Evolutionary conservation across 192 early-diverging fungal genomes (phyloP).

Genomic region (Podila epicladia): DNA sequence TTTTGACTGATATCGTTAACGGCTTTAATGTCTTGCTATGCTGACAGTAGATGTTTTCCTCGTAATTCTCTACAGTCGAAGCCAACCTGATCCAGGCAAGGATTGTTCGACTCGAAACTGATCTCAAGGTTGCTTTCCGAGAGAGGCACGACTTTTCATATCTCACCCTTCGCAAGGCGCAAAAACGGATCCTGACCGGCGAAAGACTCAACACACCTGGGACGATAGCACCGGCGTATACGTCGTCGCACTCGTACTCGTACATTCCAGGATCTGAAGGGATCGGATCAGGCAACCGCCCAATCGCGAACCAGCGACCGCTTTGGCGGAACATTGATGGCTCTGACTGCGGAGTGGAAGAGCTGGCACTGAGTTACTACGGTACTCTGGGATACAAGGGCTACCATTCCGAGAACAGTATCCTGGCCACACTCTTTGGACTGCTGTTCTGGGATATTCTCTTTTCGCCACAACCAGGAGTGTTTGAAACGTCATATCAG

Average conservation of each 20-base stretch:
- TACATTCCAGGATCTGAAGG: slow-evolving; percentile 30
- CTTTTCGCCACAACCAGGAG: slow-evolving; percentile 67
- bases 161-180: slow-evolving; percentile 39
- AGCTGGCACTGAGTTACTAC: slow-evolving; percentile 71
- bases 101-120: slow-evolving; percentile 55
- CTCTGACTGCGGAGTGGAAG: slow-evolving; percentile 72
- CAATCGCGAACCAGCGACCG: slow-evolving; percentile 28
- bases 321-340: slow-evolving; percentile 61
- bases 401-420: slow-evolving; percentile 70
- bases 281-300: slow-evolving; percentile 1
- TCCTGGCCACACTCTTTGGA: slow-evolving; percentile 67
- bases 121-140: slow-evolving; percentile 54
- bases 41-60: too few species aligned
- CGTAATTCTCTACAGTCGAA: slow-evolving; percentile 21
- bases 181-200: slow-evolving; percentile 52
- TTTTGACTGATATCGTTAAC: not conserved
- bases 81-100: slow-evolving; percentile 49
- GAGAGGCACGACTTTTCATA: slow-evolving; percentile 65
- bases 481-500: slow-evolving; percentile 78
- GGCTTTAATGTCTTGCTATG: too few species aligned
- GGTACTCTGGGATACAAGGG: slow-evolving; percentile 68
- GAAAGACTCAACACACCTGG: slow-evolving; percentile 52
- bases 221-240: slow-evolving; percentile 40
- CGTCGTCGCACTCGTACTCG: slow-evolving; percentile 27
- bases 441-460: slow-evolving; percentile 79